Evolutionary conservation across 2,329 filamentous ascomycete species (phyloP), one percentile per base, ranked within the genome.

Genomic region (Knoxdaviesia capensis): DNA sequence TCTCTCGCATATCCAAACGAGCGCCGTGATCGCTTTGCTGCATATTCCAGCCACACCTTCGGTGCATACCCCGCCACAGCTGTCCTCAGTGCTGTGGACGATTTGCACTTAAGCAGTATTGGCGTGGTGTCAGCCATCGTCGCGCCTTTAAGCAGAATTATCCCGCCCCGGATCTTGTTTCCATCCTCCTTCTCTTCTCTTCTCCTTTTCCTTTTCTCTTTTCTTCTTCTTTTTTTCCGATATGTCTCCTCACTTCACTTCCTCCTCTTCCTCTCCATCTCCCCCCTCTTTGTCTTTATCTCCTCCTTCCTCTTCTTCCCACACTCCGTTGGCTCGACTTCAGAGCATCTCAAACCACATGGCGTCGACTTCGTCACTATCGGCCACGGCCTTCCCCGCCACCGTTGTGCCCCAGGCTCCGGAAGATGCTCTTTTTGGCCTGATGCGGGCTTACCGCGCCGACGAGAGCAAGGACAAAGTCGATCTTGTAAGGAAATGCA

Each of bases 371-470:
- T 20, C 42, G 31, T 43, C 41, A 30, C 34, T 40, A 31, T 61
- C 63, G 53, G 57, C 68, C 44, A 80, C 81, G 51, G 74, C 71
- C 55, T 94, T 94, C 65, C 73, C 77, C 47, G 70, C 79, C 54
- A 72, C 81, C 54, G 65, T 70, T 49, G 84, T 94, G 45, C 83
- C 87, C 53, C 80, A 88, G 62, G 90, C 90, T 46, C 87, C 90
- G 39, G 87, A 94, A 60, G 90, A 98, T 63, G 77, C 88, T 49
- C 74, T 98, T 56, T 98, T 98, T 57, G 87, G 88, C 44, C 66
- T 98, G 53, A 86, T 88, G 73, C 75, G 80, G 48, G 86, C 84
- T 47, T 98, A 79, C 68, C 77, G 77, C 54, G 81, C 80, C 48
- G 90, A 98, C 56, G 63, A 72, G 46, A 69, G 66, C 59, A 61